phyloP scores from a whole-genome alignment of 192 early-diverging fungal genomes.

The Phycomyces blakesleeanus region DNA sequence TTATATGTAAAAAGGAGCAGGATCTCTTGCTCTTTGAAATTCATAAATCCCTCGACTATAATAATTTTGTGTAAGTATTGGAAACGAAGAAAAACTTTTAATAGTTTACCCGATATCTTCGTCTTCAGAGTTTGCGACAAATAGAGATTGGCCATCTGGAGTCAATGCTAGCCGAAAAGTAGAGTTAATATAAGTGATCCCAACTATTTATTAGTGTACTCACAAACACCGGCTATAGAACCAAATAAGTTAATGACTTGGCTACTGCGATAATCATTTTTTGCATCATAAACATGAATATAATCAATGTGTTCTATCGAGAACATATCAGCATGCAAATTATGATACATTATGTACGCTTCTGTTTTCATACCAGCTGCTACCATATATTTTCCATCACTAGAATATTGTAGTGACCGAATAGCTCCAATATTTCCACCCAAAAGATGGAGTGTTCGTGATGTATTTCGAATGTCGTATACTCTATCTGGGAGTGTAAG shows the following conservation, averaged over 20 bases:
- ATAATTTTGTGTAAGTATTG: background rate
- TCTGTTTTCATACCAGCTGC: conserved; percentile 28
- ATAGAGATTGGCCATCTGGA: conserved; percentile 50
- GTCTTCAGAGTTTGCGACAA: conserved; percentile 55
- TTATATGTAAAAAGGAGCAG: background rate
- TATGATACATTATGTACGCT: background rate
- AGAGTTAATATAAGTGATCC: too few species aligned
- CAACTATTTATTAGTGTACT: background rate
- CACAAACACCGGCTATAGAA: conserved; percentile 59
- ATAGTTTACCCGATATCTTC: conserved; percentile 29
- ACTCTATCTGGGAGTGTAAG: conserved; percentile 39
- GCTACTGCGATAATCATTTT: conserved; percentile 28
- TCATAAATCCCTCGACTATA: conserved; percentile 24
- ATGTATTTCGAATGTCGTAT: conserved; percentile 62
- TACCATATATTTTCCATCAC: conserved; percentile 51
- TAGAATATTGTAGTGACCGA: conserved; percentile 57
- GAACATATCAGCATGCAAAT: background rate
- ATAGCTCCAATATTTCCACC: conserved; percentile 51
- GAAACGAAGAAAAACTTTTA: background rate
- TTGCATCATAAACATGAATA: conserved; percentile 55
- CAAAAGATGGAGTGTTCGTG: conserved; percentile 48
- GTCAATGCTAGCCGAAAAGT: conserved; percentile 33
- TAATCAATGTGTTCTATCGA: conserved; percentile 54
- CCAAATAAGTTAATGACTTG: conserved; percentile 73
- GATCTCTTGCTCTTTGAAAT: conserved; percentile 19